Percentiles rank a stretch among this genome's conserved stretches.
Conservation (phyloP, 768 basidiomycete genomes). For the Rhizopogon sp. region DNA sequence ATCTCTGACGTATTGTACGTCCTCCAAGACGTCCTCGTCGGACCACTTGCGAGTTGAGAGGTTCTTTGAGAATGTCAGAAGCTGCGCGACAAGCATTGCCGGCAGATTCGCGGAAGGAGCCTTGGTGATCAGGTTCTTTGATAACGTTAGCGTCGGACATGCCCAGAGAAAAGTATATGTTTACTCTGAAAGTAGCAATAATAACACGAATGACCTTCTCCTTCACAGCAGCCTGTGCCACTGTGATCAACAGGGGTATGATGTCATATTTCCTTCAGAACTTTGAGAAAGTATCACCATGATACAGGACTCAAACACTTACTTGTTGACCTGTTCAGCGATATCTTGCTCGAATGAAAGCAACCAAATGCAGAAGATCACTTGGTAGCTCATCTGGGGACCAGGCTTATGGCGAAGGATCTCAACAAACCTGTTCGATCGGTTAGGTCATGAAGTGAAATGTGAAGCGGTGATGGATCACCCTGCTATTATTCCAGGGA, state of each 20-base stretch:
- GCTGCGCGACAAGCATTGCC: slow-evolving; percentile 84
- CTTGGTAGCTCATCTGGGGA: slow-evolving; percentile 95
- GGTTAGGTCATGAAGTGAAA: too few species aligned
- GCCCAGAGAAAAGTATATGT: slow-evolving; percentile 4
- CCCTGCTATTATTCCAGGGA: slow-evolving; percentile 66
- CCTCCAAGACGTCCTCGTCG: slow-evolving; percentile 93
- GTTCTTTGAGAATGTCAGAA: slow-evolving; percentile 84
- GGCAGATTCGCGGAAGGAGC: slow-evolving; percentile 87
- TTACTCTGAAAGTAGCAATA: slow-evolving; percentile 84
- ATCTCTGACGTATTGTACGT: slow-evolving; percentile 81
- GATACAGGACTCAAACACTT: slow-evolving; percentile 16
- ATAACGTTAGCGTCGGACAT: slow-evolving; percentile 4
- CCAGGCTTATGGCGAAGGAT: slow-evolving; percentile 76
- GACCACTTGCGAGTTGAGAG: slow-evolving; percentile 83
- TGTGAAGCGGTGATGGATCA: slow-evolving; percentile 21
- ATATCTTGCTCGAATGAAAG: slow-evolving; percentile 86
- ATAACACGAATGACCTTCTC: slow-evolving; percentile 96
- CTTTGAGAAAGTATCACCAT: neutral
- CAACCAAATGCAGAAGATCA: slow-evolving; percentile 90
- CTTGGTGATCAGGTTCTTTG: slow-evolving; percentile 83
- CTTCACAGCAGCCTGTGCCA: slow-evolving; percentile 88
- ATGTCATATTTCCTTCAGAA: slow-evolving; percentile 76
- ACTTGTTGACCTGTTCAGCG: slow-evolving; percentile 87
- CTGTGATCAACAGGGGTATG: slow-evolving; percentile 75
- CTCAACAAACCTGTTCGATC: slow-evolving; percentile 61